A percentile compares a stretch with the other conserved stretches of the same genome.
phyloP scores from a whole-genome alignment of 2,329 filamentous ascomycete species.

The Paracoccidioides lutzii region DNA sequence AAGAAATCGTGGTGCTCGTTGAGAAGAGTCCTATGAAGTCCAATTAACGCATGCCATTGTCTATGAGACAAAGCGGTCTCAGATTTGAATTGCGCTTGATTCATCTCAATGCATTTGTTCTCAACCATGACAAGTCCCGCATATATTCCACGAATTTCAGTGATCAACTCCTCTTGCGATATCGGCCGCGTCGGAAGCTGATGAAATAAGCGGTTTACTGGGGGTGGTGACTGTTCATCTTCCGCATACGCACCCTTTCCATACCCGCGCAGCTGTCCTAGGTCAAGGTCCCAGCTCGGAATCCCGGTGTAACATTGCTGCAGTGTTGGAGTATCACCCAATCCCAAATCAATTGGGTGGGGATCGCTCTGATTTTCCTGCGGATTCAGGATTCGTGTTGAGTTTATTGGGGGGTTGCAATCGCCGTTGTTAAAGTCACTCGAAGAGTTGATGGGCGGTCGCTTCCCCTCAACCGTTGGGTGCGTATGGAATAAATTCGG shows the following conservation, averaged over 20 bases:
- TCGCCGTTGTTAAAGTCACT: neutral
- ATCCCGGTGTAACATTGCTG: too few relatives aligned
- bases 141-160: conserved; percentile 55
- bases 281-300: too few relatives aligned
- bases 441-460: neutral
- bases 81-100: conserved; percentile 46
- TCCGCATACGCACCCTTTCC: too few relatives aligned
- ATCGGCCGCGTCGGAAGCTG: conserved; percentile 57
- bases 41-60: conserved; percentile 75
- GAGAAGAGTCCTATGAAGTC: conserved; percentile 64
- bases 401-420: neutral
- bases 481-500: neutral
- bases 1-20: conserved; percentile 83
- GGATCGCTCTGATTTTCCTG: neutral
- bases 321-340: too few relatives aligned
- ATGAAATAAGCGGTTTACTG: neutral
- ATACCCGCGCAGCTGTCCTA: too few relatives aligned
- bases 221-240: neutral
- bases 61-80: conserved; percentile 44
- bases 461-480: neutral
- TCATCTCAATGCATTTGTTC: conserved; percentile 72
- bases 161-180: conserved; percentile 63
- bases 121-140: conserved; percentile 76
- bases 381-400: neutral
- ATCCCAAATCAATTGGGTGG: too few relatives aligned